Evolutionary conservation across 2,329 filamentous ascomycete species (phyloP).

Genomic region (Penicillium concentricum): DNA sequence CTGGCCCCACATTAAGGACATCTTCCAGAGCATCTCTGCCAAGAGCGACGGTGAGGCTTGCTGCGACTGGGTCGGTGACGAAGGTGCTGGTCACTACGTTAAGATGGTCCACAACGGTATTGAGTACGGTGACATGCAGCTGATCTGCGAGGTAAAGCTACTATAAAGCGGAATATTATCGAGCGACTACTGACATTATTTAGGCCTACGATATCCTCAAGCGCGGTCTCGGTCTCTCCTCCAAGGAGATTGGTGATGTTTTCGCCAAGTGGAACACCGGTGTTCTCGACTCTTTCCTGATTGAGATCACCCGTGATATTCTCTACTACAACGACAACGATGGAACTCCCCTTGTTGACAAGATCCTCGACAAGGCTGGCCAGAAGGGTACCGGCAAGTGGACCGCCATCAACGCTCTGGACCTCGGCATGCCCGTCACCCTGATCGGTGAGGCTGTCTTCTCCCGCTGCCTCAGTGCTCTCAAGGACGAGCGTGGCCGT

Average conservation of each 20-base stretch:
- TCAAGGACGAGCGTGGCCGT: conserved; percentile 88
- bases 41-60: conserved; percentile 97
- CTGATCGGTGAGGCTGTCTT: conserved; percentile 97
- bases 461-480: conserved; percentile 84
- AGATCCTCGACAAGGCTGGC: conserved; percentile 97
- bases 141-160: conserved; percentile 86
- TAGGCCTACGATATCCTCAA: conserved; percentile 99
- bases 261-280: conserved; percentile 98
- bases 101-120: conserved; percentile 99
- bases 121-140: conserved; percentile 99
- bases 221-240: conserved; percentile 82
- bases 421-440: conserved; percentile 97
- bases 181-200: background rate
- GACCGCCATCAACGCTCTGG: conserved; percentile 98
- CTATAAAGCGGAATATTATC: background rate
- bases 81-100: conserved; percentile 99
- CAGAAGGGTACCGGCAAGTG: conserved; percentile 99
- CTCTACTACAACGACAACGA: conserved; percentile 98
- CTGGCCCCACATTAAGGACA: conserved; percentile 97
- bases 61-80: conserved; percentile 99
- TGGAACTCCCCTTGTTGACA: conserved; percentile 86
- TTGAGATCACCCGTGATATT: conserved; percentile 98
- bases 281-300: conserved; percentile 97
- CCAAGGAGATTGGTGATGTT: conserved; percentile 95
- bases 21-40: conserved; percentile 96